Evolutionary conservation across 1,284 basidiomycete genomes (phyloP), one percentile per base, ranked within the genome.

Genomic region (Papiliotrema fonsecae): DNA sequence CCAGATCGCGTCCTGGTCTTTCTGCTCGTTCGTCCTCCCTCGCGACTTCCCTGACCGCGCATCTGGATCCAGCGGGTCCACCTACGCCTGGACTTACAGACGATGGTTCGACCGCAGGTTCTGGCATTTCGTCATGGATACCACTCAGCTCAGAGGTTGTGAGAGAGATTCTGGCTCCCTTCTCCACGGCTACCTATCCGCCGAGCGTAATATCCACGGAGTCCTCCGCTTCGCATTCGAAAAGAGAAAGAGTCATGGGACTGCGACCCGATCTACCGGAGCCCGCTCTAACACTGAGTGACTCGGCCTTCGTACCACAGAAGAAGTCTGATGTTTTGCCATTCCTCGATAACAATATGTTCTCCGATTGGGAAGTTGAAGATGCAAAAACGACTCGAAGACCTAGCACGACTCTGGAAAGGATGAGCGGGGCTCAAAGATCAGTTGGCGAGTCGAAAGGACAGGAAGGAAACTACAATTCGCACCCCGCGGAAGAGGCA

Each of bases 241-340:
- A 39, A 11, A 24, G 45, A 4, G 45, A 47, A 4, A 11, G 45
- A 31, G 45, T 47, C 31, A 38, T 47, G 45, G 45, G 45, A 4
- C 25, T 39, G 7, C 9, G 6, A n/a, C 19, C 25, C 10, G 27
- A 47, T 18, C 11, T 4, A 7, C 10, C 13, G 19, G 45, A 31
- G 18, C 9, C 11, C 26, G 7, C 11, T 18, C 9, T 11, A 3
- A 9, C 32, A 13, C 9, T 18, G 4, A 16, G 14, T 14, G 25
- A 6, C 14, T 28, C 26, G 26, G 28, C 27, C 4, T 47, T 47
- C 26, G 26, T 47, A 9, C 35, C 21, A 22, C 45, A 35, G 30
- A 47, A 47, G 30, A 13, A 11, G 16, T 34, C 36, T 6, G 45
- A 47, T 19, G 45, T 47, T 13, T 14, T 47, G 35, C 45, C 45